Base-by-base conservation (phyloP, 257 asterid species). In the Henckelia pumila region DNA sequence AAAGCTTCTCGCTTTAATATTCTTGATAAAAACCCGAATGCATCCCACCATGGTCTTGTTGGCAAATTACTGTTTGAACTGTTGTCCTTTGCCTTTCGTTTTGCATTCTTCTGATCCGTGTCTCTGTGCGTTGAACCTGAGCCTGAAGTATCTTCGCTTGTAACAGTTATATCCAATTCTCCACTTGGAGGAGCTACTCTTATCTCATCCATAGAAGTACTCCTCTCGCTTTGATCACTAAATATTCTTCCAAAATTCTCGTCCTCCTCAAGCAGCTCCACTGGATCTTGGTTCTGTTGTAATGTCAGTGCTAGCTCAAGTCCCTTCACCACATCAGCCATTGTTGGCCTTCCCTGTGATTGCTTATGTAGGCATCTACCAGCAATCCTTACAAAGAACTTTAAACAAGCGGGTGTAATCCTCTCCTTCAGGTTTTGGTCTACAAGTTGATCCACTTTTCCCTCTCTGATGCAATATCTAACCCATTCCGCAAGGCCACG, bases 401-500 rank as follows among this genome's bases (percentile, higher is more conserved):
- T 79, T 11, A 88, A 71, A 77, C 91, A 81, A 58, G 84, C 76
- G 3, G 79, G 79, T 57, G 85, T 63, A 13, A 88, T 81, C 77
- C 80, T 81, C 59, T 71, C 89, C 13, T 14, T 44, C 78, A 88
- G 66, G 74, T 73, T 63, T 0, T 61, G 75, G 63, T 88, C 91
- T 16, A 88, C 68, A 35, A 88, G 81, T 69, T 68, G 78, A 64
- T 80, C 78, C 66, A 82, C 82, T 70, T 78, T 76, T 49, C 83
- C 85, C 56, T 84, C 88, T 73, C 83, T 70, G 11, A 88, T 75
- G 80, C 88, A 84, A 60, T 76, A 75, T 23, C 84, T 55, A 14
- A 89, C 91, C 94, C 94, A 86, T 63, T 74, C 82, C 0, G 78
- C 89, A 5, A 88, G 78, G 77, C 82, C 77, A 44, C 76, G 88